Conservation (phyloP, 306 rosid species). For the Quercus aquifolioides region DNA sequence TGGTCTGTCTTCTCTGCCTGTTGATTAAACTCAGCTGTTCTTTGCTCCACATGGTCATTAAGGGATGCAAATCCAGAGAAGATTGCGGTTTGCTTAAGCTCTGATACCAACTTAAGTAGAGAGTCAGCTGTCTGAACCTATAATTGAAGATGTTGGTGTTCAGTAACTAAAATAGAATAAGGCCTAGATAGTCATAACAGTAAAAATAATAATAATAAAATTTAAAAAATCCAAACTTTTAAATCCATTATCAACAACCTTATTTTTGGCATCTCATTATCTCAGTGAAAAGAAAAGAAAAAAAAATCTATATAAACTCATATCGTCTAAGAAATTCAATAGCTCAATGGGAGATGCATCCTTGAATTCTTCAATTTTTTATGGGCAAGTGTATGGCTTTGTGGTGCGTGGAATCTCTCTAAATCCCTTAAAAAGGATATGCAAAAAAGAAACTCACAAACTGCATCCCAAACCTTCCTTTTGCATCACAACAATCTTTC, state of each 20-base stretch:
- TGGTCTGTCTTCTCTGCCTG: constrained; percentile 63
- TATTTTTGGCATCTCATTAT: neutral
- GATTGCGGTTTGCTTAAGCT: constrained; percentile 86
- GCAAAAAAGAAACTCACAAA: too few species aligned
- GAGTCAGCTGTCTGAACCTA: constrained; percentile 88
- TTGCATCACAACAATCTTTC: neutral
- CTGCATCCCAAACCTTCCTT: neutral
- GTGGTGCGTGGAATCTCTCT: neutral
- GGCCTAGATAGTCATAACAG: too few species aligned
- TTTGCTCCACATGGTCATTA: constrained; percentile 86
- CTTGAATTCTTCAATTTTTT: neutral
- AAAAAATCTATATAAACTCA: too few species aligned
- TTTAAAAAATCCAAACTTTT: neutral
- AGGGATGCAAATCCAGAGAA: constrained; percentile 95
- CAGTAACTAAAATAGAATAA: neutral
- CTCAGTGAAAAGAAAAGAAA: neutral
- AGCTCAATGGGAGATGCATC: too few species aligned
- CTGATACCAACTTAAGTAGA: constrained; percentile 76
- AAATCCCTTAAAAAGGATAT: neutral
- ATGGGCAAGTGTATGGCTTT: neutral
- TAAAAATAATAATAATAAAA: neutral
- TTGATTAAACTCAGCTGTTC: constrained; percentile 66
- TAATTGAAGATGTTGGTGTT: neutral
- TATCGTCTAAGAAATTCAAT: too few species aligned
- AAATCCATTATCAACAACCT: neutral